Evolutionary conservation across 2,329 filamentous ascomycete species (phyloP).

Genomic region (Paramyrothecium sp.): DNA sequence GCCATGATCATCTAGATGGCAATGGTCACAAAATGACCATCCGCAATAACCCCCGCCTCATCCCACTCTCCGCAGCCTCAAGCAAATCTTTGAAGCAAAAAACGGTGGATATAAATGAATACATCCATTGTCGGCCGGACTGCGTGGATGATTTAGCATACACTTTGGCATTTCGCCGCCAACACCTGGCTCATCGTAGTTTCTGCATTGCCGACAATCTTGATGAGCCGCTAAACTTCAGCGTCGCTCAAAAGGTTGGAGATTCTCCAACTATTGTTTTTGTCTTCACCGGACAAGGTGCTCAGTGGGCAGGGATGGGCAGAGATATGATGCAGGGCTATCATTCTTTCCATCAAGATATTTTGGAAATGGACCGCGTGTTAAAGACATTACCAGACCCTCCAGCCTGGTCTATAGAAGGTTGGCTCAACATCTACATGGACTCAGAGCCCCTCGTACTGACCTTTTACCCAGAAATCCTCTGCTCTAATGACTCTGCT

Average conservation of each 20-base stretch:
- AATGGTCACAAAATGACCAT: neutral
- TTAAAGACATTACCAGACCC: constrained; percentile 2
- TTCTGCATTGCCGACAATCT: neutral
- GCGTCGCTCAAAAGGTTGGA: neutral
- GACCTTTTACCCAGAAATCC: too few species aligned
- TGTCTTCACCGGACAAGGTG: constrained; percentile 26
- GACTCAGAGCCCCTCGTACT: neutral
- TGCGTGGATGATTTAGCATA: neutral
- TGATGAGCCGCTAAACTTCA: neutral
- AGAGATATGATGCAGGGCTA: constrained; percentile 11
- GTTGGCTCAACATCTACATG: constrained; percentile 39
- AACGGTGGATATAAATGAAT: neutral
- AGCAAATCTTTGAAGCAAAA: neutral
- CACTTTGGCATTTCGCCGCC: neutral
- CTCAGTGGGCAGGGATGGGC: constrained; percentile 21
- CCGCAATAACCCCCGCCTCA: neutral
- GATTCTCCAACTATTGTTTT: neutral
- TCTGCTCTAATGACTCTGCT: too few species aligned
- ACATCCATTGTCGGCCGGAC: neutral
- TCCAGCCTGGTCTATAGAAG: constrained; percentile 7
- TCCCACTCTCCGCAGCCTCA: neutral
- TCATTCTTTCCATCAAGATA: constrained; percentile 5
- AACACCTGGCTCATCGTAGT: neutral
- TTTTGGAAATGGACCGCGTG: constrained; percentile 8
- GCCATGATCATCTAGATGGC: neutral